Evolutionary conservation across 768 basidiomycete genomes (phyloP).

Genomic region (Roridomyces roridus): DNA sequence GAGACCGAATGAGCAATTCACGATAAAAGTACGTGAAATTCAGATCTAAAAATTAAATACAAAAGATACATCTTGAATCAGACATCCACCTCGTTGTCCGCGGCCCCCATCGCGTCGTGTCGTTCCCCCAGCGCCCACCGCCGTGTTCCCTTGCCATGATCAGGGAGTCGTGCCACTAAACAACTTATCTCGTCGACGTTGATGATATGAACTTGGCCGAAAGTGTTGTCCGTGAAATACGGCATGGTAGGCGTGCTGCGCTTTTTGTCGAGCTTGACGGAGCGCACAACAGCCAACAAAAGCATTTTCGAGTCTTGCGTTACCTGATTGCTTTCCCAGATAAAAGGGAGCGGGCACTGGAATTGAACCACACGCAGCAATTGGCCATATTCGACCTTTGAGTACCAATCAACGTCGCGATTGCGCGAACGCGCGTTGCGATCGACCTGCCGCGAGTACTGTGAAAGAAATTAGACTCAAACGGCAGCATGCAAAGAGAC

Average conservation of each 20-base stretch:
- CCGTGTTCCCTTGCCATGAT: neutral
- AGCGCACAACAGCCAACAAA: constrained; percentile 2
- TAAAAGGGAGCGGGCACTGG: neutral
- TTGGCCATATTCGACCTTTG: constrained; percentile 1
- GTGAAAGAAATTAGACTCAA: neutral
- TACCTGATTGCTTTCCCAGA: neutral
- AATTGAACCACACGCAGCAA: neutral
- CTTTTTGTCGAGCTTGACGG: neutral
- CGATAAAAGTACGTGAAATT: neutral
- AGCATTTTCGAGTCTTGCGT: neutral
- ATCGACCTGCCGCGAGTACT: constrained; percentile 4
- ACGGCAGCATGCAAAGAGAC: neutral
- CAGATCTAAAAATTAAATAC: neutral
- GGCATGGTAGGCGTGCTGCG: neutral
- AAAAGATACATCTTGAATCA: neutral
- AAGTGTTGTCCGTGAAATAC: neutral
- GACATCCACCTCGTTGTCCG: neutral
- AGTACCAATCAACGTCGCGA: neutral
- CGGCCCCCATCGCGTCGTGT: neutral
- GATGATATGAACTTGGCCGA: neutral
- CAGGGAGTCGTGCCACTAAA: neutral
- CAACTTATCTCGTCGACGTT: constrained; percentile 1
- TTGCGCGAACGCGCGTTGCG: neutral
- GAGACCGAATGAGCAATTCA: too few species aligned
- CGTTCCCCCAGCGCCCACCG: neutral